Percentiles rank a stretch among this genome's conserved stretches.
phyloP scores from a whole-genome alignment of 2,329 filamentous ascomycete species.

The Fusarium sacchari region DNA sequence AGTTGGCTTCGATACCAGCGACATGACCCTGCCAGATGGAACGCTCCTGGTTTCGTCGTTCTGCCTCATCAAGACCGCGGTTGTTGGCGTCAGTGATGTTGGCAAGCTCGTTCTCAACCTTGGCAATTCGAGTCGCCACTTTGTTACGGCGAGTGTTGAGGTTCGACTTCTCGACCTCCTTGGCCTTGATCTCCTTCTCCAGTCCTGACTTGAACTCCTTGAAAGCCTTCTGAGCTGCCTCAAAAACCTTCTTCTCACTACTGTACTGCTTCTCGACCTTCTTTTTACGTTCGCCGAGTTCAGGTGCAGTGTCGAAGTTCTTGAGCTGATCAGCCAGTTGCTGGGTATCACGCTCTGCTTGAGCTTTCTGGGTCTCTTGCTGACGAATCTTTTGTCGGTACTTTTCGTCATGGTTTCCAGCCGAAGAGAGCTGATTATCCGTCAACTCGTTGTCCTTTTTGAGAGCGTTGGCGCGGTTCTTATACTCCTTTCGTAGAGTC shows the following conservation, averaged over 20 bases:
- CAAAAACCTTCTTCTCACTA: conserved; percentile 68
- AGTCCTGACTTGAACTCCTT: conserved; percentile 69
- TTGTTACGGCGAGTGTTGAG: conserved; percentile 77
- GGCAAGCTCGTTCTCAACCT: conserved; percentile 77
- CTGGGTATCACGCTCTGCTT: conserved; percentile 66
- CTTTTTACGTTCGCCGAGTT: conserved; percentile 67
- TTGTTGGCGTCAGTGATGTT: conserved; percentile 76
- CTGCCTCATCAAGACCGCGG: conserved; percentile 71
- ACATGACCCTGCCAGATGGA: conserved; percentile 59
- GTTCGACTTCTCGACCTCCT: conserved; percentile 71
- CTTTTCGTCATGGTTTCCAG: conserved; percentile 79
- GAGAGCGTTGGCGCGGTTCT: conserved; percentile 71
- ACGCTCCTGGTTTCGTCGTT: conserved; percentile 64
- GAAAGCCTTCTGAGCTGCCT: conserved; percentile 64
- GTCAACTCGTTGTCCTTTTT: conserved; percentile 80
- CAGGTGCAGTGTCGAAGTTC: conserved; percentile 71
- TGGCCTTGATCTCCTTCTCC: conserved; percentile 69
- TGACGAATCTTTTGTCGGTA: conserved; percentile 79
- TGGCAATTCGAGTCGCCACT: conserved; percentile 74
- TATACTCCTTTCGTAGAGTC: conserved; percentile 78
- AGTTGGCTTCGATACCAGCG: conserved; percentile 57
- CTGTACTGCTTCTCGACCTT: conserved; percentile 63
- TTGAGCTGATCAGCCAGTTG: conserved; percentile 69
- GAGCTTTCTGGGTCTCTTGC: conserved; percentile 77
- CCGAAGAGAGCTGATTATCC: conserved; percentile 71